Conservation (phyloP, 2,329 filamentous ascomycete species). For the Sphaerulina populicola region DNA sequence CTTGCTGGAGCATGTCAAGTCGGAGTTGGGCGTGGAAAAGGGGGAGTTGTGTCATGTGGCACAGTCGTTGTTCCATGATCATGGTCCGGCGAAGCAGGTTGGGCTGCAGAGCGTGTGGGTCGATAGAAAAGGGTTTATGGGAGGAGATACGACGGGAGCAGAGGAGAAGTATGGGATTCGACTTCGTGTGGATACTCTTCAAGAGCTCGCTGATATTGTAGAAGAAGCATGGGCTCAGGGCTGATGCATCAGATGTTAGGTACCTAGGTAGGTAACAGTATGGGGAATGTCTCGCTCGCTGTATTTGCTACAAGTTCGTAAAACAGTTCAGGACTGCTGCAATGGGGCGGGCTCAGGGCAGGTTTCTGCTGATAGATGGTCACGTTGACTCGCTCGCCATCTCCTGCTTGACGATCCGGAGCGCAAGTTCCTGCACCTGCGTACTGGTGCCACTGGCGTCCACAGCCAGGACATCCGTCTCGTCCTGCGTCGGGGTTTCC, state of each 20-base stretch:
- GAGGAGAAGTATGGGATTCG: conserved; percentile 45
- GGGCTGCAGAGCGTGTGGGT: conserved; percentile 60
- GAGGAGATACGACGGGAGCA: conserved; percentile 36
- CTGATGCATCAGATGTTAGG: neutral
- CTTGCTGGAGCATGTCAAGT: conserved; percentile 48
- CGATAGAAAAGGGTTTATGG: conserved; percentile 45
- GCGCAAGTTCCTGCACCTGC: conserved; percentile 37
- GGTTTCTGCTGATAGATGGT: too few species aligned
- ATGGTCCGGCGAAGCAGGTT: conserved; percentile 54
- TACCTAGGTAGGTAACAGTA: too few species aligned
- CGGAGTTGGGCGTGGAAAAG: conserved; percentile 50
- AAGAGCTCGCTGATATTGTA: conserved; percentile 53
- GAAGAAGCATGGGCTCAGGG: conserved; percentile 34
- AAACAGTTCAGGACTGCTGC: too few species aligned
- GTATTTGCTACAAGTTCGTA: too few species aligned
- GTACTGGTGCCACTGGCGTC: conserved; percentile 38
- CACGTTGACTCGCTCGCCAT: conserved; percentile 21
- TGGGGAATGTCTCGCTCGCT: too few species aligned
- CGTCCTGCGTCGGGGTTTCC: conserved; percentile 64
- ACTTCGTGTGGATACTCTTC: conserved; percentile 53
- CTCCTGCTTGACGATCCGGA: conserved; percentile 34
- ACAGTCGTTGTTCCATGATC: conserved; percentile 59
- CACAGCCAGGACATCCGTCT: conserved; percentile 39
- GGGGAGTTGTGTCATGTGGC: conserved; percentile 58
- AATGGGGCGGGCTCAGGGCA: too few species aligned